Evolutionary conservation across 2,329 filamentous ascomycete species (phyloP).

Genomic region (Intubia oerlemansii): DNA sequence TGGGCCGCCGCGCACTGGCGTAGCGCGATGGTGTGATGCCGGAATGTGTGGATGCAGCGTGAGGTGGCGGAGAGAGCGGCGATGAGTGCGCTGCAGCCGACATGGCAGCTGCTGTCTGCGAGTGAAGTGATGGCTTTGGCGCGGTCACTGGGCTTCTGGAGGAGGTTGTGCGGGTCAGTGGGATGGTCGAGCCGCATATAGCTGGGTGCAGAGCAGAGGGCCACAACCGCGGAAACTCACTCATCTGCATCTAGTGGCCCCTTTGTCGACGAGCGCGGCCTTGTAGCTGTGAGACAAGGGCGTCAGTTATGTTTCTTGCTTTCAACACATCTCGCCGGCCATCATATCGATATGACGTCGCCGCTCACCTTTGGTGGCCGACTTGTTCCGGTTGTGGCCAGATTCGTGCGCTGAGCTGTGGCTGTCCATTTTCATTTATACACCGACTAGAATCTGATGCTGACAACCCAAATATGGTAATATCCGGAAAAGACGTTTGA

Average conservation of each 20-base stretch:
- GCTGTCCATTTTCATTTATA: no score
- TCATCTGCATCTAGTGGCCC: conserved; percentile 60
- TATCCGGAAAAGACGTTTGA: no score
- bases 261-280: conserved; percentile 49
- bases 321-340: no score
- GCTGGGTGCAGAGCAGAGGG: conserved; percentile 1
- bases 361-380: conserved; percentile 16
- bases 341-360: background rate
- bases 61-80: conserved; percentile 2
- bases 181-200: no score
- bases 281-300: conserved; percentile 21
- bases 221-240: conserved; percentile 36
- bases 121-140: conserved; percentile 6
- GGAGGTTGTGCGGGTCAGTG: conserved; percentile 1
- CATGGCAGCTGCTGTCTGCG: conserved; percentile 7
- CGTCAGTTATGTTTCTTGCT: background rate
- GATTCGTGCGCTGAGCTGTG: no score
- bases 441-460: no score
- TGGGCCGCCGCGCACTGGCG: conserved; percentile 2
- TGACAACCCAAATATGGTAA: no score
- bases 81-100: conserved; percentile 8
- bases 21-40: conserved; percentile 5
- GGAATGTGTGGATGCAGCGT: conserved; percentile 3
- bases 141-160: conserved; percentile 10
- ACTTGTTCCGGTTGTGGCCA: conserved; percentile 19